Conservation (phyloP, 208 protist species). For the Leishmania aethiopica region DNA sequence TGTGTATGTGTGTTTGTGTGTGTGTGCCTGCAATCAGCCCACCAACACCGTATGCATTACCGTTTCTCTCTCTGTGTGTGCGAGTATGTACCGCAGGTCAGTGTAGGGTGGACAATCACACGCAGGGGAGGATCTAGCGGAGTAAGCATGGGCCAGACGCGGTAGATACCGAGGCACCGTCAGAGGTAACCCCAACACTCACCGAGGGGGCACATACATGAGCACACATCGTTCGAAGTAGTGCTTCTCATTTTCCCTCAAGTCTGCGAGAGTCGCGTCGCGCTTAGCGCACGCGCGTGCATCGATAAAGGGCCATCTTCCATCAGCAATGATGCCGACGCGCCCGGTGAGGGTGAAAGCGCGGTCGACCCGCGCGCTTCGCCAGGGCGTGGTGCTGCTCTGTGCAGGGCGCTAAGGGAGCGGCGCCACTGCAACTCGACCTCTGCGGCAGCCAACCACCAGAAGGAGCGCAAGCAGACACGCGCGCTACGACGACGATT, state of each 20-base stretch:
- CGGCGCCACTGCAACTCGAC: slow-evolving; percentile 25
- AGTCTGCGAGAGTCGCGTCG: slow-evolving; percentile 5
- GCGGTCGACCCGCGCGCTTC: background rate
- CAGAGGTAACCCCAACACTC: background rate
- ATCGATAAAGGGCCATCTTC: slow-evolving; percentile 15
- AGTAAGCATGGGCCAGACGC: background rate
- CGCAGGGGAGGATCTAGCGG: background rate
- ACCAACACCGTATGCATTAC: background rate
- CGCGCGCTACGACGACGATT: background rate
- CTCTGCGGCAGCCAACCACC: slow-evolving; percentile 25
- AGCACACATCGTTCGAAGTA: background rate
- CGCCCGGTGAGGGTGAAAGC: background rate
- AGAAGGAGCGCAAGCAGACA: slow-evolving; percentile 25
- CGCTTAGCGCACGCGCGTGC: slow-evolving; percentile 13
- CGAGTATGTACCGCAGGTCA: background rate
- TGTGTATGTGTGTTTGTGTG: background rate
- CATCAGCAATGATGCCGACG: slow-evolving; percentile 6
- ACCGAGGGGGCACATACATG: background rate
- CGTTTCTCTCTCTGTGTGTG: background rate
- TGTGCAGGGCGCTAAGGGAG: slow-evolving; percentile 3
- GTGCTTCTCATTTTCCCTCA: background rate
- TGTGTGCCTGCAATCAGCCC: background rate
- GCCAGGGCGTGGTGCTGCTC: background rate
- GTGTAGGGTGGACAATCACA: background rate
- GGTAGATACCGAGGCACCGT: background rate